Base-by-base conservation (phyloP, 768 basidiomycete species). In the Mycena sanguinolenta region DNA sequence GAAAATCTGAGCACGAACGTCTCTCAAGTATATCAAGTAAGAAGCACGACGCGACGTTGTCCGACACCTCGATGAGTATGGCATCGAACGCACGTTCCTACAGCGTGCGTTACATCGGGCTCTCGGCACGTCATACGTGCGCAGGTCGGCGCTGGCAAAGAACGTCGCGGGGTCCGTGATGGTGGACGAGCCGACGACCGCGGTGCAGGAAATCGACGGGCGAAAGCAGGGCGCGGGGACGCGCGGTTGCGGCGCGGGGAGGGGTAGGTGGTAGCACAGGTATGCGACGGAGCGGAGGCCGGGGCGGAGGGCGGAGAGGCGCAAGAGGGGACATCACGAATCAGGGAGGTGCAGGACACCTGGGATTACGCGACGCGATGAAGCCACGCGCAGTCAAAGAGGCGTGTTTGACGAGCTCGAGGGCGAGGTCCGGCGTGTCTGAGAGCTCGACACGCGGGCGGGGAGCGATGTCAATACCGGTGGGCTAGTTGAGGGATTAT, bases 31-130 rank as follows among this genome's bases (percentile, higher is more conserved):
- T 21, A 23, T 69, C 50, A 8, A 73, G 65, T 5, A 69, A 21
- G 46, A 70, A 67, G 19, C 72, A 73, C 4, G 68, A 69, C 13
- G 72, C 61, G 4, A 65, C 65, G n/a, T 70, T 73, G n/a, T 58
- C 38, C 3, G 12, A 38, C 0, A 73, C 12, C n/a, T n/a, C n/a
- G n/a, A n/a, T n/a, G n/a, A n/a, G n/a, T n/a, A n/a, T n/a, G 72
- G 64, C 10, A 39, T 60, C 7, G 67, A 60, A 46, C 44, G 28
- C 49, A 70, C 12, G 19, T 50, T 44, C n/a, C 57, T 68, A 36
- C n/a, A n/a, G n/a, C n/a, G n/a, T n/a, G n/a, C n/a, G n/a, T n/a
- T n/a, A 63, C 30, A 63, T 27, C 3, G 72, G 21, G 68, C 68
- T 42, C 72, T 57, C 30, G 68, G 64, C 19, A 53, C 42, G 8